phyloP scores from a whole-genome alignment of 2,329 filamentous ascomycete genomes.

The Didymellaceae sp. region DNA sequence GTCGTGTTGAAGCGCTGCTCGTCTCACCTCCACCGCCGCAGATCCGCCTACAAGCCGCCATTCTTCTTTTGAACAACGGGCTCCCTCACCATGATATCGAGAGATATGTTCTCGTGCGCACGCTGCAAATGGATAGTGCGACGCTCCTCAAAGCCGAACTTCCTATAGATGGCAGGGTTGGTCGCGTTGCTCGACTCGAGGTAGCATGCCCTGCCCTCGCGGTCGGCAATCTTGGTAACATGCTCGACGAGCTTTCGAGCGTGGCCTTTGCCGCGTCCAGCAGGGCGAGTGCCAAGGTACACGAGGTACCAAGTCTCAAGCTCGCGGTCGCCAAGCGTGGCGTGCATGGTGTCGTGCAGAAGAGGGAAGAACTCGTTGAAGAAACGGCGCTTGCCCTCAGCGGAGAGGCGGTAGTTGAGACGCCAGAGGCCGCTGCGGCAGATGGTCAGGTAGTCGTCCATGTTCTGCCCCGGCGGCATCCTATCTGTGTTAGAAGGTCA shows the following conservation, averaged over 20 bases:
- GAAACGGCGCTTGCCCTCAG: conserved; percentile 75
- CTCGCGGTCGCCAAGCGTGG: conserved; percentile 71
- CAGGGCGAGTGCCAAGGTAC: conserved; percentile 78
- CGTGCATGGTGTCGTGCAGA: conserved; percentile 73
- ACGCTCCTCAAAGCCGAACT: conserved; percentile 73
- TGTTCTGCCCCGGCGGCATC: conserved; percentile 76
- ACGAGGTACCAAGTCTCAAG: conserved; percentile 79
- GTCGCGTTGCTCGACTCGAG: conserved; percentile 75
- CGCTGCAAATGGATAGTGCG: conserved; percentile 69
- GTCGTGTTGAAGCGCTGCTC: conserved; percentile 36
- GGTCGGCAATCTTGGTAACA: conserved; percentile 70
- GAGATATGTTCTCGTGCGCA: conserved; percentile 63
- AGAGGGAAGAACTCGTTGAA: conserved; percentile 78
- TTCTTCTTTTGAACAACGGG: conserved; percentile 51
- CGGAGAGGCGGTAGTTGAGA: conserved; percentile 74
- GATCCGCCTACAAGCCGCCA: conserved; percentile 16
- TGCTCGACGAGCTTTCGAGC: conserved; percentile 73
- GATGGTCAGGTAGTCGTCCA: conserved; percentile 75
- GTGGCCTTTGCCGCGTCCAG: conserved; percentile 74
- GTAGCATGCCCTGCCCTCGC: conserved; percentile 72
- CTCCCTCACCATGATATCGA: conserved; percentile 85
- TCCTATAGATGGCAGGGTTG: conserved; percentile 76
- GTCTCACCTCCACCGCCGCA: background rate
- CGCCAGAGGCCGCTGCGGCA: conserved; percentile 80
- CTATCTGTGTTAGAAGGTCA: conserved; percentile 50